Conservation (phyloP, 2,329 filamentous ascomycete species). For the Aureobasidium subglaciale region DNA sequence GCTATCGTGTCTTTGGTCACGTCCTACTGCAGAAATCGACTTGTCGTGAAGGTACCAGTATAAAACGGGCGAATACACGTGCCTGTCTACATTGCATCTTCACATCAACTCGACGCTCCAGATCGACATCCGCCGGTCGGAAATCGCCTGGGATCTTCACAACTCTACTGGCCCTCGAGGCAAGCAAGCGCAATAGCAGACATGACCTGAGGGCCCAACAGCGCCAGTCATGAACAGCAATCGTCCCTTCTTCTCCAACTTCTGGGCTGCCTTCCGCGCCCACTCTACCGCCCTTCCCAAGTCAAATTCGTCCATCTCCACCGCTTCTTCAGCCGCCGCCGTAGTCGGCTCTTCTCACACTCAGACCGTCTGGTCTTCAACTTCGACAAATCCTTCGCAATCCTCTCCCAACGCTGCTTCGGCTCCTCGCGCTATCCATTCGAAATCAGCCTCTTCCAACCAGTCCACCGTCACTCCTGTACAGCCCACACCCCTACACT, state of each 20-base stretch:
- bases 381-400: constrained; percentile 17
- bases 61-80: constrained; percentile 6
- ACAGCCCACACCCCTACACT: constrained; percentile 34
- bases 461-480: constrained; percentile 13
- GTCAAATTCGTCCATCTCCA: constrained; percentile 38
- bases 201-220: background rate
- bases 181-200: background rate
- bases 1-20: background rate
- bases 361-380: constrained; percentile 22
- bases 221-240: constrained; percentile 52
- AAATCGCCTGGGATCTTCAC: background rate
- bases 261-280: constrained; percentile 60
- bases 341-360: constrained; percentile 18
- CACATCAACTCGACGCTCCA: background rate
- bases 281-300: constrained; percentile 53
- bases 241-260: constrained; percentile 59
- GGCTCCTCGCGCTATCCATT: constrained; percentile 41
- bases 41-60: constrained; percentile 2
- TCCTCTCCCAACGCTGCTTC: constrained; percentile 30
- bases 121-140: background rate
- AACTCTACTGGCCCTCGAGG: background rate
- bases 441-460: constrained; percentile 32
- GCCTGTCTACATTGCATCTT: background rate
- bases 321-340: constrained; percentile 34
- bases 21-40: background rate